phyloP scores from a whole-genome alignment of 495 filamentous ascomycete genomes.

The Annulohypoxylon stygium region DNA sequence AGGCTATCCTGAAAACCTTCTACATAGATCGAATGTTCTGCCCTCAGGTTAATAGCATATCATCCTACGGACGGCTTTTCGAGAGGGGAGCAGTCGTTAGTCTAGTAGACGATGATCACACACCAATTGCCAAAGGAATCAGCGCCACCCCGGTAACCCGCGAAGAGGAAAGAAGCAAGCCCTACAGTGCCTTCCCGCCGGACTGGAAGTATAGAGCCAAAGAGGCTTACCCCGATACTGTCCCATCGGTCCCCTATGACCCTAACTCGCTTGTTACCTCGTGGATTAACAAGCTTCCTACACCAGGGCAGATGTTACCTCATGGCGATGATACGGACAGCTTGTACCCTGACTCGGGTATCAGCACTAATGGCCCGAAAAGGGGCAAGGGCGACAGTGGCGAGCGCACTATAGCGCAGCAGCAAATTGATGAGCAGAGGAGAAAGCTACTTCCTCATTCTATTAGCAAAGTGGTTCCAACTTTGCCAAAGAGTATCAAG shows the following conservation, averaged over 20 bases:
- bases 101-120: neutral
- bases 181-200: conserved; percentile 19
- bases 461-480: neutral
- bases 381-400: neutral
- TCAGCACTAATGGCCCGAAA: neutral
- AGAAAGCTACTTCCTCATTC: neutral
- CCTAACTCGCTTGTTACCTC: conserved; percentile 30
- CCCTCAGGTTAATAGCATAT: neutral
- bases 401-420: neutral
- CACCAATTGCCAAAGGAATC: neutral
- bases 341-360: neutral
- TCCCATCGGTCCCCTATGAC: neutral
- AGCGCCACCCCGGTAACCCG: conserved; percentile 34
- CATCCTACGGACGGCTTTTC: conserved; percentile 34
- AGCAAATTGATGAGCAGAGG: neutral
- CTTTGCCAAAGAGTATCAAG: neutral
- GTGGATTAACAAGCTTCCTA: conserved; percentile 40
- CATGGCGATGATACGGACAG: neutral
- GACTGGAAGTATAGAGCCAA: conserved; percentile 33
- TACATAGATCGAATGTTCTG: conserved; percentile 38
- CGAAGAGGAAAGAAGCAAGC: neutral
- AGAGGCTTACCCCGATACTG: neutral
- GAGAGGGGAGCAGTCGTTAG: conserved; percentile 33
- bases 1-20: conserved; percentile 22
- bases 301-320: conserved; percentile 34